These are phyloP conservation scores for Rhododendron ferrugineum DNA, from an alignment of 148 eudicot species.

Conservation along the genomic window DNA sequence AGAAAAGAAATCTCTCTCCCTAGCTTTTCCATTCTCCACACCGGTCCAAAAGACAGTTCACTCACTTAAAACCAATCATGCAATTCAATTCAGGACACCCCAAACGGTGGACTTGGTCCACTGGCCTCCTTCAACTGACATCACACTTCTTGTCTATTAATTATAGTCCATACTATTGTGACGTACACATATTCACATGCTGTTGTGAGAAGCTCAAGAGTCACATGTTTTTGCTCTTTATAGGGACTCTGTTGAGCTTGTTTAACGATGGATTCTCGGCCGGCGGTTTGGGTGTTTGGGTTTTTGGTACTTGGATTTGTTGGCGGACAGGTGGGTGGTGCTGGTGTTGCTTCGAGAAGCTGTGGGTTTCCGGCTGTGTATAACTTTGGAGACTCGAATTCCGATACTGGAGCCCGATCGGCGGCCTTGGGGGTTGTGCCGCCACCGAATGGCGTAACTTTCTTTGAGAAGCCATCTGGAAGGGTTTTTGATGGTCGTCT, in stretches of 20 bases:
- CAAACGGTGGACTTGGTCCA: not conserved
- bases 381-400: constrained; percentile 24
- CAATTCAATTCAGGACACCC: not conserved
- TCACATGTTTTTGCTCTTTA: not conserved
- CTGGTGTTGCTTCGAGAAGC: not conserved
- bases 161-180: not conserved
- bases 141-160: not conserved
- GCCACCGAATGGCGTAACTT: not conserved
- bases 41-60: not conserved
- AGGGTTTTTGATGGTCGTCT: constrained; percentile 13
- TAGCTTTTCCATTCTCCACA: not conserved
- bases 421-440: not conserved
- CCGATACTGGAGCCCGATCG: constrained; percentile 10
- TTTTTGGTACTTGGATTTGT: not conserved
- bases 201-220: not conserved
- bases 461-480: not conserved
- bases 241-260: not conserved
- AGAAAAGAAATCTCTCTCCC: not conserved
- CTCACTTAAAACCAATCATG: not conserved
- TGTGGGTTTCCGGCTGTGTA: constrained; percentile 13
- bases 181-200: not conserved
- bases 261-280: constrained; percentile 2
- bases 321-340: not conserved
- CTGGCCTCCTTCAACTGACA: not conserved
- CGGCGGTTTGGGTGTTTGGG: not conserved